Base-by-base conservation (phyloP, 768 basidiomycete genomes). In the Boletus patriciae region DNA sequence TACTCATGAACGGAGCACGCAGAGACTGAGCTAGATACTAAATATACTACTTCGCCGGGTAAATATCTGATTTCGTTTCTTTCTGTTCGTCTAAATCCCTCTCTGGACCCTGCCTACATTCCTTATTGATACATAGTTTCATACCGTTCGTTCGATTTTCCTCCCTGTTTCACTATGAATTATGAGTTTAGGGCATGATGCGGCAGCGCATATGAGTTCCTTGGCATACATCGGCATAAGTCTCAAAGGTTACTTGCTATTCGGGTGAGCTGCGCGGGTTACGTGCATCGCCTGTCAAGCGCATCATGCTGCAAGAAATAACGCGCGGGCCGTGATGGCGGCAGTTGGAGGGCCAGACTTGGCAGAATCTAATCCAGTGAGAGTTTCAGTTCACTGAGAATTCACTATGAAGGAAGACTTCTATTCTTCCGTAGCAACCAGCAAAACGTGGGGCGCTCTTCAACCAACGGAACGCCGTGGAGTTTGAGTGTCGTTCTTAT, bases 1-100 rank as follows among this genome's bases (percentile, higher is more conserved):
- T 93, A 57, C 80, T 93, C 59, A 86, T 93, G 88, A 87, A 85
- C 51, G 87, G 86, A 53, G 58, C 62, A 40, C 85, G 82, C 62
- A 77, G 88, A 72, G 87, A 90, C 63, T 90, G 75, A 84, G 62
- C 51, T 55, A 46, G 50, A 49, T 52, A 42, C 46, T 61, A 42
- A 58, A 49, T 62, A 62, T 64, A 51, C 49, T 58, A 56, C 40
- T 40, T 43, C 31, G 45, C 37, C 47, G 23, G 45, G 50, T 55
- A 38, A 62, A 52, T 54, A 52, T 51, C 42, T 54, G 56, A 58
- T 60, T 61, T 59, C 47, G 55, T 54, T 57, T 57, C 29, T 52
- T 44, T 4, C 27, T 40, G 34, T 53, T 55, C 44, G 54, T 52
- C 42, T 53, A 23, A 52, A 61, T 57, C 38, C 54, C 18, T 53